Base-by-base conservation (phyloP, 495 filamentous ascomycete genomes). In the Clohesyomyces aquaticus region DNA sequence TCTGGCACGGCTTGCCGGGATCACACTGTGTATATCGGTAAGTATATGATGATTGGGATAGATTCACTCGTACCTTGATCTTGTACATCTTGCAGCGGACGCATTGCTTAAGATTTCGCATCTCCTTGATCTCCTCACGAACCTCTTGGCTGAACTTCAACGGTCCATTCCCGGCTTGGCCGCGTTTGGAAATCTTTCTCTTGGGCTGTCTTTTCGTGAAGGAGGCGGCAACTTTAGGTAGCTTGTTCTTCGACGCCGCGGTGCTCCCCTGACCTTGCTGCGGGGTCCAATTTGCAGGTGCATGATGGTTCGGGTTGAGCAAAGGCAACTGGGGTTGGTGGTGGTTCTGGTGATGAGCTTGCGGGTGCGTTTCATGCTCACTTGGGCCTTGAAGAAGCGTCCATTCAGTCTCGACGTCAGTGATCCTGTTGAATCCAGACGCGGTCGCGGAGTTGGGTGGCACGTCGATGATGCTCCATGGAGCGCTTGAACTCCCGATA, bases 51-150 rank as follows among this genome's bases (percentile, higher is more conserved):
- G 26, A n/a, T 9, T 50, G 9, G 1, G 27, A 32, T 18, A 55
- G 8, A 6, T 38, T 22, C 14, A 27, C 23, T 35, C 67, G 29
- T 66, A 70, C 67, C 9, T 48, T 41, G 19, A 32, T n/a, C n/a
- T 63, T 66, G 32, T 63, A 70, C 22, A 70, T 47, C 46, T 54
- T 66, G 55, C 67, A 70, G 8, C 67, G 67, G 10, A 63, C 48
- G 46, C 67, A 70, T 21, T 28, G 18, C 47, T 53, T 47, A 10
- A 28, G 26, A 21, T 66, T 66, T 8, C 63, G 62, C 67, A 66
- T 63, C 1, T 43, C 11, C 10, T 23, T 16, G 21, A 63, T 52
- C 22, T 66, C 63, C 16, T 28, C 35, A 35, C 51, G 55, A 0
- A 12, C 32, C 11, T 53, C 57, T 22, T 59, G 50, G 23, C 6